phyloP scores from a whole-genome alignment of 129 eudicot species.

The Escallonia rubra region DNA sequence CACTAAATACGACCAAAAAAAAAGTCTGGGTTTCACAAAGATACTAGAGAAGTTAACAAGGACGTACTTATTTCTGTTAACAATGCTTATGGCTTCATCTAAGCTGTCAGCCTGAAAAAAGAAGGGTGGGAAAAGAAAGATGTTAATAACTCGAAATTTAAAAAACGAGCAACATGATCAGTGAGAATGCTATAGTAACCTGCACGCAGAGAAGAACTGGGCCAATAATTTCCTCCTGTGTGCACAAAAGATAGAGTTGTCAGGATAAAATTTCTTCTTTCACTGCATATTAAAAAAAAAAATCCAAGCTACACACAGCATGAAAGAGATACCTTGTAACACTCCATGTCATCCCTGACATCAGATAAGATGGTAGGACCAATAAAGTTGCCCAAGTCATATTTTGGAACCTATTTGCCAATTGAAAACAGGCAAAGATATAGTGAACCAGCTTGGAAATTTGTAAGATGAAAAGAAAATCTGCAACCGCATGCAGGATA shows the following conservation, averaged over 20 bases:
- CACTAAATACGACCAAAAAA: slow-evolving; percentile 3
- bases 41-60: not conserved
- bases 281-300: not conserved
- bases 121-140: slow-evolving; percentile 9
- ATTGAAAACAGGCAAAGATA: not conserved
- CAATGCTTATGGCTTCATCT: slow-evolving; percentile 85
- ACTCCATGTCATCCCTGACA: slow-evolving; percentile 60
- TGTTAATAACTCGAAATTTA: not conserved
- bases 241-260: slow-evolving; percentile 15
- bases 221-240: slow-evolving; percentile 81
- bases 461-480: not conserved
- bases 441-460: not conserved
- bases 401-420: slow-evolving; percentile 53
- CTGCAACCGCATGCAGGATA: too few species aligned
- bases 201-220: slow-evolving; percentile 88
- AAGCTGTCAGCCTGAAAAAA: slow-evolving; percentile 82
- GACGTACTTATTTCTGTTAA: slow-evolving; percentile 79
- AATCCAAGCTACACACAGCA: slow-evolving; percentile 4
- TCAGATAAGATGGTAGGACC: slow-evolving; percentile 81
- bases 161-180: slow-evolving; percentile 13
- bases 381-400: slow-evolving; percentile 75
- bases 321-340: slow-evolving; percentile 57
- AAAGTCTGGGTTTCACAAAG: slow-evolving; percentile 4
- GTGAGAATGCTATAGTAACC: slow-evolving; percentile 30
- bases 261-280: slow-evolving; percentile 5